Base-by-base conservation (phyloP, 1,284 basidiomycete genomes). In the Naganishia albida region DNA sequence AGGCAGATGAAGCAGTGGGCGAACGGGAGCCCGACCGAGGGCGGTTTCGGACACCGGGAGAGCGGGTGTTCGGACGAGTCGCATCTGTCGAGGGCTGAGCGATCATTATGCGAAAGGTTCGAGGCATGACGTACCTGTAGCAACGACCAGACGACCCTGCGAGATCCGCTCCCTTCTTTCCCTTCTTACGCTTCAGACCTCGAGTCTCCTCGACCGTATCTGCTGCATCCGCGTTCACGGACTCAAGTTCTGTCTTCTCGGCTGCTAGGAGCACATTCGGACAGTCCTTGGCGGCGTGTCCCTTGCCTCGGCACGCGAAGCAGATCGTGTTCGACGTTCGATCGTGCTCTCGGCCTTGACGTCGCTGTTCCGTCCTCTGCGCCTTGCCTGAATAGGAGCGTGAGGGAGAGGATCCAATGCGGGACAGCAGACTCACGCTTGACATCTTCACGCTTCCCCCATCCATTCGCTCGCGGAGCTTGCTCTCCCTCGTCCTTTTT, bases 1-100 rank as follows among this genome's bases (percentile, higher is more conserved):
- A 85, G 85, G 74, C 93, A 97, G 39, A 97, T 88, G 74, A 93
- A 97, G 78, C 93, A 97, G 1, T 88, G 91, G 0, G 93, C 93
- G 73, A 86, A 93, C 0, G 93, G 93, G 2, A 93, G 83, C 74
- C 91, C 84, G 12, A 82, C 80, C 0, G 63, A 65, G 7, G 44
- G 39, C 1, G 85, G 82, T 70, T 86, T 86, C 66, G 83, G 87
- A 76, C 93, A 97, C 46, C 82, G 82, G 18, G 90, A 86, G 2
- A 97, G 83, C 12, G 83, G 88, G 71, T 97, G 93, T 67, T 83
- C 83, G 3, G 81, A 84, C 2, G 90, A 92, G 54, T 92, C 90
- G 73, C 93, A 97, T 69, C 93, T 93, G 74, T 12, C 43, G 20
- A 25, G 10, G 50, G 66, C 1, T 15, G 62, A 42, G 39, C 65